Percentiles rank a stretch among this genome's conserved stretches.
These are phyloP conservation scores for Vaccinium myrtillus DNA, from an alignment of 148 eudicot genomes.

Conservation along the genomic window DNA sequence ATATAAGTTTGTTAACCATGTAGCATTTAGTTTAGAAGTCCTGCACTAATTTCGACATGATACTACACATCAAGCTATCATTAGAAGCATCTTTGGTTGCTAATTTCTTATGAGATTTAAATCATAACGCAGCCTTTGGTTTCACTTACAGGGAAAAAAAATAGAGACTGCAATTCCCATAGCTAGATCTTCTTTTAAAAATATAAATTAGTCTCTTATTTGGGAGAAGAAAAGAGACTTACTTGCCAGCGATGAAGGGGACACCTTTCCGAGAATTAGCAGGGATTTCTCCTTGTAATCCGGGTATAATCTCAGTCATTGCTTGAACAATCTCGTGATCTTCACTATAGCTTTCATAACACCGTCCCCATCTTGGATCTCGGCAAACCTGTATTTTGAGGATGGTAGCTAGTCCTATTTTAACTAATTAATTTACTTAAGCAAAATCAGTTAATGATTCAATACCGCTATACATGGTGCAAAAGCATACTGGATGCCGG, in stretches of 20 bases:
- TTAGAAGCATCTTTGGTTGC: background rate
- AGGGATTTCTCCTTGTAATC: conserved; percentile 82
- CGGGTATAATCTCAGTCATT: conserved; percentile 72
- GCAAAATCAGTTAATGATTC: background rate
- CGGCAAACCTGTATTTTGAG: conserved; percentile 57
- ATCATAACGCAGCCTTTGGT: background rate
- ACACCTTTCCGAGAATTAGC: conserved; percentile 47
- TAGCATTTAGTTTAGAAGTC: background rate
- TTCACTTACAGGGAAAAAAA: background rate
- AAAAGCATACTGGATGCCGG: conserved; percentile 76
- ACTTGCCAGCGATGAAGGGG: conserved; percentile 71
- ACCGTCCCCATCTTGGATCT: conserved; percentile 95
- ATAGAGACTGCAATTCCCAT: background rate
- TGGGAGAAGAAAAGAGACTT: conserved; percentile 8
- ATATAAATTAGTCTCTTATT: background rate
- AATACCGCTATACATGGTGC: conserved; percentile 93
- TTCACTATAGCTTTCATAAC: conserved; percentile 85
- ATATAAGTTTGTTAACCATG: background rate
- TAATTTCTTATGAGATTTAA: no score
- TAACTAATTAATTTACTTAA: background rate
- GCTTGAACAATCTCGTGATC: conserved; percentile 65
- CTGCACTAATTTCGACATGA: background rate
- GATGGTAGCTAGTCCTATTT: background rate
- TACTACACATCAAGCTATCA: background rate
- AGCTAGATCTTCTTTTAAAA: background rate